Evolutionary conservation across 345 rosid species (phyloP).

Genomic region (Salix dunnii): DNA sequence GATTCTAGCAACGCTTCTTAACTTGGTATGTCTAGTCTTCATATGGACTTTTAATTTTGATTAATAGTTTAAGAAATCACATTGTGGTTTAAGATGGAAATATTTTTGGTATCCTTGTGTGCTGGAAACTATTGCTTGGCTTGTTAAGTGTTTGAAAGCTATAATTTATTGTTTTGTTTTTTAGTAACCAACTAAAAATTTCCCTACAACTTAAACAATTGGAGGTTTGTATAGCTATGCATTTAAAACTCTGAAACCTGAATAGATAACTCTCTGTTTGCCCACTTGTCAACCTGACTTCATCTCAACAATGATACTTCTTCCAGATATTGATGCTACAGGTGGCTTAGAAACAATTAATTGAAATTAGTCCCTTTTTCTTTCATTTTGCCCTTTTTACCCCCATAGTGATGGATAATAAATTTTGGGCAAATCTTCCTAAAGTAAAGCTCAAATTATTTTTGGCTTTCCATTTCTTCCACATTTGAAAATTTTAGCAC

Average conservation of each 20-base stretch:
- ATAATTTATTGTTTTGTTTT: neutral
- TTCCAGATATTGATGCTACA: neutral
- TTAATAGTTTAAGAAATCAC: neutral
- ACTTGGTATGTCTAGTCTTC: slow-evolving; percentile 51
- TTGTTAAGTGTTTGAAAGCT: neutral
- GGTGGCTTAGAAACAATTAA: neutral
- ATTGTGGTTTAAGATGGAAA: neutral
- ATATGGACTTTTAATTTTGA: neutral
- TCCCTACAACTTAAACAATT: neutral
- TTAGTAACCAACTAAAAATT: neutral
- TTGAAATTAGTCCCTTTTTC: neutral
- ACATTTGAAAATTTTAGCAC: neutral
- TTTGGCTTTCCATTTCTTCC: neutral
- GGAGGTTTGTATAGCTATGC: neutral
- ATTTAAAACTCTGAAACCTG: neutral
- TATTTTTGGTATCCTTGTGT: neutral
- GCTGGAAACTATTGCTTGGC: neutral
- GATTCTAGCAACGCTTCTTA: slow-evolving; percentile 92
- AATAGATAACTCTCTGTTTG: neutral
- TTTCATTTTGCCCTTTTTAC: neutral
- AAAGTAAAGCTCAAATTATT: neutral
- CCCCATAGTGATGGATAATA: neutral
- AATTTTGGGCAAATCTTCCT: neutral
- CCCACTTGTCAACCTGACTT: neutral
- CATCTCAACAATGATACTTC: neutral